A percentile compares a stretch with the other conserved stretches of the same genome.
These are phyloP conservation scores for Termitomyces sp. DNA, from an alignment of 768 basidiomycete species.

Conservation along the genomic window DNA sequence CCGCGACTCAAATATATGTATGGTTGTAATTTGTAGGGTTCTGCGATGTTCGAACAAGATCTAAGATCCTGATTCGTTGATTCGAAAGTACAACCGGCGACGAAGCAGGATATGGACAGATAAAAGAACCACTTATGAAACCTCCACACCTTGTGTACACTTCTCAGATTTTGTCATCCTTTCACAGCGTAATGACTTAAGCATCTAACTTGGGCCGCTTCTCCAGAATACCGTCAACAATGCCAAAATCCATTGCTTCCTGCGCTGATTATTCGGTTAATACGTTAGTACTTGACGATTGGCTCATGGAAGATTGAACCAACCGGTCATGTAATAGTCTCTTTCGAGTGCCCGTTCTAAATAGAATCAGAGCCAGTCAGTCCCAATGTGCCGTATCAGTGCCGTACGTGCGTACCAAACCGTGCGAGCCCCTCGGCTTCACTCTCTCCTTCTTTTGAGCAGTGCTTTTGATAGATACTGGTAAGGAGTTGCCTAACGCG, in stretches of 20 bases:
- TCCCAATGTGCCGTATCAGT: constrained; percentile 6
- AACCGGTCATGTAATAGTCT: constrained; percentile 94
- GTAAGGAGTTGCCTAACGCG: constrained; percentile 82
- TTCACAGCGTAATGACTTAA: neutral
- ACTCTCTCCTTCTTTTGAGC: constrained; percentile 60
- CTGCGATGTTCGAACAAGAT: neutral
- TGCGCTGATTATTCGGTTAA: constrained; percentile 45
- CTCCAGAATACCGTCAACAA: constrained; percentile 89
- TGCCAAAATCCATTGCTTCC: constrained; percentile 87
- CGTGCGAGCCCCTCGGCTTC: constrained; percentile 61
- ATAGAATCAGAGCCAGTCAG: constrained; percentile 10
- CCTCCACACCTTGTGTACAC: neutral
- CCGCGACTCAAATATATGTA: constrained; percentile 1
- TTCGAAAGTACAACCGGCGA: neutral
- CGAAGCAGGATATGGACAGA: neutral
- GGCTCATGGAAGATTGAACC: constrained; percentile 12
- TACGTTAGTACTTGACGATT: constrained; percentile 12
- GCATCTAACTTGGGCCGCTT: constrained; percentile 57
- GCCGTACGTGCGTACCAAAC: constrained; percentile 55
- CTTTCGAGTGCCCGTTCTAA: constrained; percentile 86
- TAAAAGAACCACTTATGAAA: neutral
- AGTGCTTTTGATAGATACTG: constrained; percentile 86
- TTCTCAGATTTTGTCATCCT: neutral
- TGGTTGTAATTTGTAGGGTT: neutral
- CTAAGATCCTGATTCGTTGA: neutral